Evolutionary conservation across 2,329 filamentous ascomycete species (phyloP), one percentile per base, ranked within the genome.

Genomic region (Graphiopsis chlorocephala): DNA sequence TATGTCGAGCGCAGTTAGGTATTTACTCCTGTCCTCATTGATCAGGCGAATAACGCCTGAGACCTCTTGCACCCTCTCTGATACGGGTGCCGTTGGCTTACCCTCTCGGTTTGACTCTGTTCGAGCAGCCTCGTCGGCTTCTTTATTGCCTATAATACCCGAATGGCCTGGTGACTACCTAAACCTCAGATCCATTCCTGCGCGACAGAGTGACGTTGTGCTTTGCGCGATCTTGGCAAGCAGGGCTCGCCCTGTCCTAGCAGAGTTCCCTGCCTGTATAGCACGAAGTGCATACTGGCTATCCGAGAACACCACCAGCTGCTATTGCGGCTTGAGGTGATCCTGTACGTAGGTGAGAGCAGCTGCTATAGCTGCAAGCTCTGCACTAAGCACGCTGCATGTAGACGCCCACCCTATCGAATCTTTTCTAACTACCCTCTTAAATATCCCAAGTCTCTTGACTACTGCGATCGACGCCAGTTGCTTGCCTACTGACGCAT

Each of bases 11-110:
- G 29, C 29, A 42, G 29, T 61, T 42, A 42, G 42, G 50, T 50
- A 12, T 6, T 50, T 26, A 61, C 58, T 61, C 58, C 58, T 61
- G 20, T 61, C 58, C 45, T 42, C 26, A 47, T 61, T 35, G 20
- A 50, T 50, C 29, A 61, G 26, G 31, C 42, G 42, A 26, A 61
- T 31, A 50, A 50, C 58, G 26, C 25, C 58, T 31, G 20, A 14
- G 14, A 61, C 38, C 38, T 61, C 58, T 17, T 14, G 42, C 29
- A 61, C 42, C 28, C 58, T 61, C 58, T 61, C 29, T 50, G n/a
- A 26, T 61, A 6, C 58, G 11, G 42, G 58, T 26, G 55, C 55
- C 15, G 33, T 42, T 23, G 23, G 55, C 15, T 42, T 58, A 45
- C 33, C 55, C 33, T 20, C 23, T 31, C 31, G 33, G 38, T 26